Evolutionary conservation across 768 basidiomycete species (phyloP).

Genomic region (Leccinellum albellum): DNA sequence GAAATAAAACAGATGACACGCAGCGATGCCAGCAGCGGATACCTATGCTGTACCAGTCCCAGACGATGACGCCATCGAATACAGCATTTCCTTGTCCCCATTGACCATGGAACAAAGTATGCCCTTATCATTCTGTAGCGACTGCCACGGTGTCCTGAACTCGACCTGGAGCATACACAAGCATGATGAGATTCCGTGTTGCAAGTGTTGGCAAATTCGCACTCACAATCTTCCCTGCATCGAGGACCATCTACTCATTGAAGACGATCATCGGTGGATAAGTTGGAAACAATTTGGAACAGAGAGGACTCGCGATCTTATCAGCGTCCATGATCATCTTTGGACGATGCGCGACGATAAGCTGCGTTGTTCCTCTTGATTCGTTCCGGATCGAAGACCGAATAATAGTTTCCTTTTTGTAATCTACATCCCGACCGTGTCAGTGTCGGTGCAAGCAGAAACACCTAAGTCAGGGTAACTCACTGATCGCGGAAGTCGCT

Average conservation of each 20-base stretch:
- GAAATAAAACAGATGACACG: neutral
- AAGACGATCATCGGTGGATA: neutral
- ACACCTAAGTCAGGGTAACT: neutral
- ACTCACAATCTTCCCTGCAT: constrained; percentile 37
- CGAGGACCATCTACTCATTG: constrained; percentile 38
- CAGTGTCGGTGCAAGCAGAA: neutral
- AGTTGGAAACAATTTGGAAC: neutral
- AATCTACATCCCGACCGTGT: constrained; percentile 34
- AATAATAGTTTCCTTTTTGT: constrained; percentile 50
- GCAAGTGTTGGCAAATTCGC: neutral
- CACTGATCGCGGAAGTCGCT: constrained; percentile 48
- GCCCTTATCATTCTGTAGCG: constrained; percentile 52
- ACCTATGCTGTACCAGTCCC: neutral
- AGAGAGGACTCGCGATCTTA: constrained; percentile 41
- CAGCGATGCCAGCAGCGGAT: neutral
- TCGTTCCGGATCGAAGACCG: constrained; percentile 51
- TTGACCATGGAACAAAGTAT: constrained; percentile 53
- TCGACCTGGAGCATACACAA: constrained; percentile 27
- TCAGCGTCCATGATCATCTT: constrained; percentile 62
- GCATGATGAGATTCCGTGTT: neutral
- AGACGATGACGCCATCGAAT: constrained; percentile 32
- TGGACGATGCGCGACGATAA: constrained; percentile 58
- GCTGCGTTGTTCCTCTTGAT: constrained; percentile 43
- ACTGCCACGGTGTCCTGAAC: constrained; percentile 45
- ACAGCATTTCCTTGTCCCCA: constrained; percentile 47